Evolutionary conservation across 1,284 basidiomycete species (phyloP), one percentile per base, ranked within the genome.

Genomic region (Ganoderma sinense): DNA sequence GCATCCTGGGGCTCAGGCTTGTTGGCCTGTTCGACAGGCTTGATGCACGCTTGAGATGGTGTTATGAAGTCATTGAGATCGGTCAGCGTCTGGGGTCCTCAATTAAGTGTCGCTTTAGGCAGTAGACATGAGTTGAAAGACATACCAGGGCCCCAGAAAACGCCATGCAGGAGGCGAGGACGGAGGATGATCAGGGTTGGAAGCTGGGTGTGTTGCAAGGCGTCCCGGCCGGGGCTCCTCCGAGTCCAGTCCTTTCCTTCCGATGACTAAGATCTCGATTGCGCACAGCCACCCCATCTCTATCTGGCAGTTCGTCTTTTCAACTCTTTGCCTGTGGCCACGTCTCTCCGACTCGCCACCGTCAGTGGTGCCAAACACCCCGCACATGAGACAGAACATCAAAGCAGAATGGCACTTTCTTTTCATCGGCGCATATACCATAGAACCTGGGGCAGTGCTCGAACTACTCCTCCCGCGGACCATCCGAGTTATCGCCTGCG

Each of bases 11-110:
- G 75, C 51, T 83, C 79, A n/a, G 81, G 80, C 72, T 74, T 79
- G 72, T 90, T 88, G 10, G 84, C 82, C 78, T 93, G 89, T 77
- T 93, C 88, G 29, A 99, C 96, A 2, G 98, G 97, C 78, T 99
- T 99, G 82, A 99, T 99, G 82, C 98, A 99, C 55, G 94, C 94
- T 84, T 99, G 97, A 1, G 97, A 95, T 3, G 98, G 98, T 0
- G 96, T 96, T 62, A 99, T 94, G 81, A 97, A 99, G 84, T 99
- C 98, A 81, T 99, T 99, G 59, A 99, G 88, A 81, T 99, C 97
- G 23, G 96, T 97, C 45, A 98, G 83, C 11, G 93, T 95, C 94
- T 95, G 76, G 26, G 31, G 29, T 18, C 36, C 60, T 14, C 31
- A 48, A 51, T 58, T 55, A 65, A 62, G 45, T 40, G 13, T 55